Conservation (phyloP, 2,329 filamentous ascomycete genomes). For the Fusarium graminum region DNA sequence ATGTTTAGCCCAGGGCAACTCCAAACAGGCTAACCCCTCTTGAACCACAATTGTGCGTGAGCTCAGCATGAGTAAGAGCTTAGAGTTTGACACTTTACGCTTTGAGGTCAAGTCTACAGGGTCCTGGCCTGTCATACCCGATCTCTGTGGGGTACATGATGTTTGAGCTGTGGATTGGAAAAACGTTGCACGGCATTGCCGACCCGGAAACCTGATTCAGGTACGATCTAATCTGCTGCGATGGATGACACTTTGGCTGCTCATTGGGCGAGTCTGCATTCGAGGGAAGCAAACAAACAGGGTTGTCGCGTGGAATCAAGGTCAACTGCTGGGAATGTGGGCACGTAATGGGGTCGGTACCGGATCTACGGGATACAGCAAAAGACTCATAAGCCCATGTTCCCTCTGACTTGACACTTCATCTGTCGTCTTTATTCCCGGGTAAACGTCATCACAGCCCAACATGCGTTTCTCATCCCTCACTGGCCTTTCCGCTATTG, state of each 20-base stretch:
- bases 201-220: background rate
- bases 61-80: background rate
- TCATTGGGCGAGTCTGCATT: too few relatives aligned
- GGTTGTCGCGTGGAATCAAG: background rate
- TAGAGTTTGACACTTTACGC: too few relatives aligned
- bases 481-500: background rate
- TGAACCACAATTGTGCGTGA: background rate
- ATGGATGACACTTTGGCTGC: background rate
- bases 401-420: background rate
- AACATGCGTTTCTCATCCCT: conserved; percentile 22
- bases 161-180: background rate
- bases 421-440: background rate
- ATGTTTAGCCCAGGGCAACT: too few relatives aligned
- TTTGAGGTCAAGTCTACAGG: background rate
- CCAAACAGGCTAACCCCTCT: background rate
- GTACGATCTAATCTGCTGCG: background rate
- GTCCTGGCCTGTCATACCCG: background rate
- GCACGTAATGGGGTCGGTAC: too few relatives aligned
- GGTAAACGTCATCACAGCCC: background rate
- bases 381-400: background rate
- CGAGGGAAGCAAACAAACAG: background rate
- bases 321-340: background rate
- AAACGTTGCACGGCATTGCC: background rate
- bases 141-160: background rate
- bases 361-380: background rate